Base-by-base conservation (phyloP, 2,329 filamentous ascomycete species). In the Talaromyces albobiverticillius region DNA sequence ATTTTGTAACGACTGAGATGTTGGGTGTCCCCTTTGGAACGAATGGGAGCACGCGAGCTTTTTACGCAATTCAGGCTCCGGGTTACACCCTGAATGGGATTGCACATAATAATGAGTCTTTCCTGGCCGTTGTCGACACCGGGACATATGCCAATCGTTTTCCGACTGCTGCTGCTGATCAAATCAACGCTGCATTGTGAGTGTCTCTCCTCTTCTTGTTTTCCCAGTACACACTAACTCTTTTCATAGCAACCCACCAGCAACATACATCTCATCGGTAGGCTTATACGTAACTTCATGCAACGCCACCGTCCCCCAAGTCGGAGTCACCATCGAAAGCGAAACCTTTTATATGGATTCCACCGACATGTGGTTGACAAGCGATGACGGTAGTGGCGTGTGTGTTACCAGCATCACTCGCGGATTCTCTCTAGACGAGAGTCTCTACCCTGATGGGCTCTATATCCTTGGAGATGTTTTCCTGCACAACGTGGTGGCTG, bases 101-200 rank as follows among this genome's bases (percentile, higher is more conserved):
- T 18, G 29, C 29, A 8, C 22, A 48, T 23, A 36, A 2, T 3
- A 48, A 48, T 14, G 31, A 22, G 7, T 22, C 29, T 10, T 48
- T 48, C 20, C 20, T 20, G 16, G 46, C 46, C 9, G 20, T 48
- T 23, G 31, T 48, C 13, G 46, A 48, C 9, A 48, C 29, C n/a
- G 46, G 46, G 9, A 48, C 46, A 25, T 48, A 34, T n/a, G 1
- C 22, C 31, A 48, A 48, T 34, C 46, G 46, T n/a, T 48, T 48
- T n/a, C 46, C 46, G 14, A 32, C 46, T n/a, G 46, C 26, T n/a
- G 31, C 20, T 31, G 46, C 46, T 4, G 46, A 48, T 22, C 25
- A 48, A 38, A 48, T 48, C 20, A 48, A 48, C n/a, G 46, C 46
- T 38, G 46, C 46, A 20, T 48, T 48, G 46, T 48, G 10, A 26